A percentile compares a stretch with the other conserved stretches of the same genome.
These are phyloP conservation scores for Ammopiptanthus mongolicus DNA, from an alignment of 306 rosid genomes.

Conservation along the genomic window DNA sequence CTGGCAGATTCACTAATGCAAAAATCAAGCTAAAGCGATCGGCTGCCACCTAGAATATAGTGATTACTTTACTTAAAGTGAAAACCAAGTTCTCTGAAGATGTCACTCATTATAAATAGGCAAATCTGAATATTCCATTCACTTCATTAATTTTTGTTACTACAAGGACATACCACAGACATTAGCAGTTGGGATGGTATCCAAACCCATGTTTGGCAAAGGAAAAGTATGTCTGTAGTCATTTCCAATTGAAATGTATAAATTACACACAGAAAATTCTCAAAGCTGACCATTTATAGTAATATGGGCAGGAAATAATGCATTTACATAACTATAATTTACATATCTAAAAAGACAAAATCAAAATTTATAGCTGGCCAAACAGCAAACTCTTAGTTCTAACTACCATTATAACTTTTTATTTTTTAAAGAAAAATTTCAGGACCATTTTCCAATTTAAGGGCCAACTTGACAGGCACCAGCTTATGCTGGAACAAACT, in stretches of 20 bases:
- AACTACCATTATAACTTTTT: background rate
- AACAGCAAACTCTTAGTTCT: background rate
- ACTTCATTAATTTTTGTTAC: background rate
- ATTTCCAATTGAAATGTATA: background rate
- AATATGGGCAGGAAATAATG: background rate
- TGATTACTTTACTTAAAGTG: background rate
- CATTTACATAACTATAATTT: background rate
- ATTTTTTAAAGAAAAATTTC: background rate
- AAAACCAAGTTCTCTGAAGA: background rate
- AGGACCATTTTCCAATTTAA: background rate
- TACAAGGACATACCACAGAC: background rate
- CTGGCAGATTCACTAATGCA: background rate
- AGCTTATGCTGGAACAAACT: background rate
- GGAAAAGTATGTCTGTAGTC: background rate
- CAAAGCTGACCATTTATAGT: background rate
- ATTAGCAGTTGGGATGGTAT: background rate
- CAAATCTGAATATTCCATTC: background rate
- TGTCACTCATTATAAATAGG: background rate
- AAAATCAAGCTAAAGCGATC: background rate
- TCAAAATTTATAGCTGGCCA: background rate
- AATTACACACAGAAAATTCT: background rate
- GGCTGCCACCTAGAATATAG: background rate
- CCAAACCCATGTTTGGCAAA: background rate
- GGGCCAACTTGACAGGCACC: background rate
- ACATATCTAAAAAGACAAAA: too few species aligned